A percentile compares a stretch with the other conserved stretches of the same genome.
phyloP scores from a whole-genome alignment of 2,329 filamentous ascomycete genomes.

The Neofusicoccum parvum region DNA sequence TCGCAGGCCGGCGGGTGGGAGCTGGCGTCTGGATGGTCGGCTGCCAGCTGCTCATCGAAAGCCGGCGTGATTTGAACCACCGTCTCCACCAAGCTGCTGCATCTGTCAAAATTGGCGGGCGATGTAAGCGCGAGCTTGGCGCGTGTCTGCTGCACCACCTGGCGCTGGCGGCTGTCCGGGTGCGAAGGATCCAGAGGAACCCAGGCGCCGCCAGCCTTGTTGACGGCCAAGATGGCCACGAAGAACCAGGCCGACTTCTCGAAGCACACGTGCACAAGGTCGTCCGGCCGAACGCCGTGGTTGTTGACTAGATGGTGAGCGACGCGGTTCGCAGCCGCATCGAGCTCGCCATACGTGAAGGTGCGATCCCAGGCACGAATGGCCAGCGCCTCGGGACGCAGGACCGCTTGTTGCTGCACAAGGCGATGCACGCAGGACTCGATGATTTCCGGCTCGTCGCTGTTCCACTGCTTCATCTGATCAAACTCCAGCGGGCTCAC shows the following conservation, averaged over 20 bases:
- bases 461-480: background rate
- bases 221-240: slow-evolving; percentile 38
- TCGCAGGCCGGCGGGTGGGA: background rate
- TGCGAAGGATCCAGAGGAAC: slow-evolving; percentile 35
- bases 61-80: background rate
- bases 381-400: slow-evolving; percentile 44
- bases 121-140: too few species aligned
- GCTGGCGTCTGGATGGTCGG: background rate
- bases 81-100: background rate
- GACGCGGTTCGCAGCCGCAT: slow-evolving; percentile 32
- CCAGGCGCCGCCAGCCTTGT: slow-evolving; percentile 33
- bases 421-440: slow-evolving; percentile 47
- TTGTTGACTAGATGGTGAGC: slow-evolving; percentile 41
- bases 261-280: background rate
- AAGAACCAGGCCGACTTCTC: slow-evolving; percentile 29
- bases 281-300: slow-evolving; percentile 22
- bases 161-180: background rate
- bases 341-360: slow-evolving; percentile 51
- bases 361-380: slow-evolving; percentile 55
- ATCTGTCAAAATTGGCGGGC: too few species aligned
- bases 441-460: slow-evolving; percentile 26
- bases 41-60: background rate
- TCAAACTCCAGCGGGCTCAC: background rate
- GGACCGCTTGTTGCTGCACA: slow-evolving; percentile 26
- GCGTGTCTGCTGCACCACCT: background rate